These are phyloP conservation scores for Phaffomyces thermotolerans DNA, from an alignment of 805 yeast species.

Conservation along the genomic window DNA sequence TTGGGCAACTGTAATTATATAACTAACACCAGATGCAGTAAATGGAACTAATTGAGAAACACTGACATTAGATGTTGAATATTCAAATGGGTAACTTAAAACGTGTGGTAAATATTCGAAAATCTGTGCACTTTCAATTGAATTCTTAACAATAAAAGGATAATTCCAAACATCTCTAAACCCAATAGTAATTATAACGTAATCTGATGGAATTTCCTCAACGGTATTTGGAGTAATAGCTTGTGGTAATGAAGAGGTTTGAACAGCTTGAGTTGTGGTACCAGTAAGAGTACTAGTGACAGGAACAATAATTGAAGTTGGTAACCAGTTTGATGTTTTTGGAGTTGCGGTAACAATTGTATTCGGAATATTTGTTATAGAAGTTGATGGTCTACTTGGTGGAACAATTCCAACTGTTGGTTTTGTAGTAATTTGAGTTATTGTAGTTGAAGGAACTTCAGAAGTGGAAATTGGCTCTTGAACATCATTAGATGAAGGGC, in stretches of 20 bases:
- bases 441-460: neutral
- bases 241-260: slow-evolving; percentile 57
- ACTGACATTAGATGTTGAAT: slow-evolving; percentile 35
- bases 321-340: slow-evolving; percentile 32
- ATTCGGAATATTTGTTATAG: neutral
- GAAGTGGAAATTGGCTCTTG: neutral
- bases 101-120: slow-evolving; percentile 79
- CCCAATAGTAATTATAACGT: slow-evolving; percentile 62
- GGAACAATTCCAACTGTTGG: neutral
- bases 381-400: neutral
- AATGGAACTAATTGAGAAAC: slow-evolving; percentile 74
- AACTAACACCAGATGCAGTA: slow-evolving; percentile 44
- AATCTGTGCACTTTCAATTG: slow-evolving; percentile 76
- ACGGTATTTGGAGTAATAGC: slow-evolving; percentile 62
- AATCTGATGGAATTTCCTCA: slow-evolving; percentile 38
- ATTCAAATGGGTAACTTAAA: slow-evolving; percentile 53
- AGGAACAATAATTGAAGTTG: slow-evolving; percentile 35
- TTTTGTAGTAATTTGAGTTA: too few species aligned
- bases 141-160: slow-evolving; percentile 68
- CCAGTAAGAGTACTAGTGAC: slow-evolving; percentile 24
- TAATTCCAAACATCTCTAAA: slow-evolving; percentile 76
- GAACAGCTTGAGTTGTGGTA: slow-evolving; percentile 20
- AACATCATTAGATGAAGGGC: neutral
- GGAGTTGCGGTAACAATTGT: slow-evolving; percentile 4
- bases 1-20: slow-evolving; percentile 83